Evolutionary conservation across 306 rosid genomes (phyloP), one percentile per base, ranked within the genome.

Genomic region (Cucurbita argyrosperma): DNA sequence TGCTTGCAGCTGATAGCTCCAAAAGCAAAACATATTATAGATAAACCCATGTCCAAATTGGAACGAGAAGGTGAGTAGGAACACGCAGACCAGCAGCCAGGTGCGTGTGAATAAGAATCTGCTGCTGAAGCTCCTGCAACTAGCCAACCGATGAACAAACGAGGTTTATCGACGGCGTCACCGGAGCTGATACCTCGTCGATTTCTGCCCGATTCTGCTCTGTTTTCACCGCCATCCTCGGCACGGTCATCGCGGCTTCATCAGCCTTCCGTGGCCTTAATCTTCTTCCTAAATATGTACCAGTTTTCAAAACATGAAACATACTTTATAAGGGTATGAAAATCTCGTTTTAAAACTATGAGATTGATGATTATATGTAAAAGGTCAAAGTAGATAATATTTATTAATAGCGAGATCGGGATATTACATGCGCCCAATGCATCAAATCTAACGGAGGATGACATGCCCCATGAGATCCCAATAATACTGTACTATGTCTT

Each of bases 41-140:
- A 42, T 14, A 65, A 65, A 10, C 35, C 51, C 21, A 42, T 65
- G 8, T 43, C 71, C 71, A 77, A 75, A 77, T 55, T 15, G 89
- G 89, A 68, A 78, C 67, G 66, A 83, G 77, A 62, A 87, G 89
- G 55, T 83, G 81, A 5, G 74, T 56, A 72, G 96, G 96, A 71
- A 86, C 84, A 74, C 86, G 83, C 26, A 83, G 57, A 8, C 86
- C 86, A 72, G 72, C 74, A 0, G 60, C 84, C 58, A 92, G 71
- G 46, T 86, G 84, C 76, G 81, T 86, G 79, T 82, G 85, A 77
- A 90, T 87, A 71, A 81, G 68, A 76, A 83, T 71, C 83, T 93
- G 96, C 37, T 77, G 84, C 10, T 80, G 72, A 75, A 93, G 84
- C 83, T 93, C 96, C 55, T 79, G 75, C 87, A 78, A 79, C 81